Evolutionary conservation across 2,329 filamentous ascomycete species (phyloP).

Genomic region (Cytospora mali): DNA sequence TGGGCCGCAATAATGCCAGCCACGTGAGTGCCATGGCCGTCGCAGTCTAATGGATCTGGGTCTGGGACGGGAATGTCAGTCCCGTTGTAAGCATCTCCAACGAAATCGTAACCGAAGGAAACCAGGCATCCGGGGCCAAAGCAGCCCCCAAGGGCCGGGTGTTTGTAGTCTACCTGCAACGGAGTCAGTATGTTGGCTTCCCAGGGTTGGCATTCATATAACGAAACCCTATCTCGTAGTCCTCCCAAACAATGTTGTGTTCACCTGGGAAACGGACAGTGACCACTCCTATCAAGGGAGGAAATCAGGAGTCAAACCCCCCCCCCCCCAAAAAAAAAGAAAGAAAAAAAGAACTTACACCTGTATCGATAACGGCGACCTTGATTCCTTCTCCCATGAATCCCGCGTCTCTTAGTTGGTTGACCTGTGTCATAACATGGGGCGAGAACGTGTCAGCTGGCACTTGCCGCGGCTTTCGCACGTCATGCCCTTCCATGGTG

Average conservation of each 20-base stretch:
- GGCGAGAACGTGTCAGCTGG: constrained; percentile 48
- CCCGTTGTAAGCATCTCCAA: constrained; percentile 55
- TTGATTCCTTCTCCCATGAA: constrained; percentile 55
- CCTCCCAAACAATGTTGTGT: not conserved
- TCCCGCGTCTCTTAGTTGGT: constrained; percentile 53
- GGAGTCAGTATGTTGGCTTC: constrained; percentile 25
- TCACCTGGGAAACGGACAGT: no score
- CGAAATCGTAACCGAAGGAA: constrained; percentile 58
- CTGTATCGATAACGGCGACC: constrained; percentile 57
- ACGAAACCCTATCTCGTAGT: not conserved
- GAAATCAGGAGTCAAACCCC: no score
- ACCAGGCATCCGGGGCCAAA: constrained; percentile 64
- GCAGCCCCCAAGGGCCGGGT: constrained; percentile 65
- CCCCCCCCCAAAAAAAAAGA: no score
- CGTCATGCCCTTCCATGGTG: constrained; percentile 31
- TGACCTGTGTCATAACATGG: constrained; percentile 59
- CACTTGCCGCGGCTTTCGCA: constrained; percentile 38
- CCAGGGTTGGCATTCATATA: not conserved
- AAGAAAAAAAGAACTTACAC: constrained; percentile 43
- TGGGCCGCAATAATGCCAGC: constrained; percentile 65
- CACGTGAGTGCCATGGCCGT: constrained; percentile 64
- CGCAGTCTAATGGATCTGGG: constrained; percentile 57
- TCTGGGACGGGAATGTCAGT: constrained; percentile 47
- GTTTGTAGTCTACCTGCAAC: constrained; percentile 59
- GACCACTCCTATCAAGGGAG: no score